A percentile compares a stretch with the other conserved stretches of the same genome.
Evolutionary conservation across 805 yeast species (phyloP).

Genomic region (Millerozyma miso): DNA sequence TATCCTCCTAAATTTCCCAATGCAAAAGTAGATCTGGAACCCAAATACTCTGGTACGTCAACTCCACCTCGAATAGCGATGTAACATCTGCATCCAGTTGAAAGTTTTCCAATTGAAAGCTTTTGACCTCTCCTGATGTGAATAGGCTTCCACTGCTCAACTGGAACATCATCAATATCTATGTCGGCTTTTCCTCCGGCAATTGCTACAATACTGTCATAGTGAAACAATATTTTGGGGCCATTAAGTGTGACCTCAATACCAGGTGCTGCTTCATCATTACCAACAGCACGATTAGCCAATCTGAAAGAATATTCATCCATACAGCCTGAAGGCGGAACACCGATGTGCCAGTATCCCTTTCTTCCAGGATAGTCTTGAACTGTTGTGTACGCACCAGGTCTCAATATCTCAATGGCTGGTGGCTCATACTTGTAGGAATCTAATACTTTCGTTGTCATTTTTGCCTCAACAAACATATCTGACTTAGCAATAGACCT

Average conservation of each 20-base stretch:
- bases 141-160: conserved; percentile 71
- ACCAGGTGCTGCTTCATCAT: conserved; percentile 77
- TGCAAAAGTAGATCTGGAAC: conserved; percentile 96
- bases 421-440: conserved; percentile 72
- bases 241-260: conserved; percentile 86
- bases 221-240: conserved; percentile 82
- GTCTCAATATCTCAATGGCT: conserved; percentile 74
- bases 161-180: conserved; percentile 55
- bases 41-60: conserved; percentile 90
- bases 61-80: conserved; percentile 89
- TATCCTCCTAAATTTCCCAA: conserved; percentile 90
- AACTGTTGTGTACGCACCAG: conserved; percentile 84
- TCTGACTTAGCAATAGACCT: conserved; percentile 77
- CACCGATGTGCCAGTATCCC: conserved; percentile 88
- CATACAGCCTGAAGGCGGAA: conserved; percentile 99
- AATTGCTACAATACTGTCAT: conserved; percentile 69
- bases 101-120: conserved; percentile 74
- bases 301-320: conserved; percentile 85
- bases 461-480: conserved; percentile 79
- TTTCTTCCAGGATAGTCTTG: conserved; percentile 96
- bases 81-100: conserved; percentile 84
- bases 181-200: conserved; percentile 83
- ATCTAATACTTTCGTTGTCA: conserved; percentile 86
- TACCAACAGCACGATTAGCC: conserved; percentile 90
- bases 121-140: conserved; percentile 69